These are phyloP conservation scores for Mycosarcoma maydis DNA, from an alignment of 1,284 basidiomycete genomes.

Conservation along the genomic window DNA sequence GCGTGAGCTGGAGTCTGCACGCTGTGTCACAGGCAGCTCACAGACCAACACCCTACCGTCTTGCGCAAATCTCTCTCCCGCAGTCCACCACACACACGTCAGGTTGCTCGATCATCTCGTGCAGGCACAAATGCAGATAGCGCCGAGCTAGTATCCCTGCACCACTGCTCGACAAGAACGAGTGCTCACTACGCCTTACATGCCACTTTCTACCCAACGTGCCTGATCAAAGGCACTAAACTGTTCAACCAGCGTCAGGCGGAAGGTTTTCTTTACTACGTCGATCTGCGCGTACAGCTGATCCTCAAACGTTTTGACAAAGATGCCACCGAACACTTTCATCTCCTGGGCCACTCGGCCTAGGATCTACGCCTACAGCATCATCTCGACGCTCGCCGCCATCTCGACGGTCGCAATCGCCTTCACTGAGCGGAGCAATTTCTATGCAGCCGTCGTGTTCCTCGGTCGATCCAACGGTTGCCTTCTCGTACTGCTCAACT, in stretches of 20 bases:
- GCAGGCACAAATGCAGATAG: too few relatives aligned
- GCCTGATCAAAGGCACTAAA: slow-evolving; percentile 14
- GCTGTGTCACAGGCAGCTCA: too few relatives aligned
- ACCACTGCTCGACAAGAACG: background rate
- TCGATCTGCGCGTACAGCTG: too few relatives aligned
- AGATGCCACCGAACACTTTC: slow-evolving; percentile 25
- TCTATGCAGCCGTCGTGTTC: slow-evolving; percentile 90
- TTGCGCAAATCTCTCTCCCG: too few relatives aligned
- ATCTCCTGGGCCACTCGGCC: slow-evolving; percentile 38
- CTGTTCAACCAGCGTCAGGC: too few relatives aligned
- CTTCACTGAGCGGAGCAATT: slow-evolving; percentile 85
- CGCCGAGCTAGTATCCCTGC: too few relatives aligned
- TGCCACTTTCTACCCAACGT: slow-evolving; percentile 2
- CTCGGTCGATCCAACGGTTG: slow-evolving; percentile 86
- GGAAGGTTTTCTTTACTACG: too few relatives aligned
- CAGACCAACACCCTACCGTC: slow-evolving; percentile 23
- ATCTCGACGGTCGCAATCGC: slow-evolving; percentile 71
- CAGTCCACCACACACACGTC: too few relatives aligned
- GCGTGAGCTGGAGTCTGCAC: slow-evolving; percentile 42
- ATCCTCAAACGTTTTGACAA: too few relatives aligned
- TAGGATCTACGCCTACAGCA: slow-evolving; percentile 51
- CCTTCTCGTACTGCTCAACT: slow-evolving; percentile 81
- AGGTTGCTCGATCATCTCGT: too few relatives aligned
- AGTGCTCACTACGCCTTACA: slow-evolving; percentile 2
- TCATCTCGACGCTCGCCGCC: slow-evolving; percentile 45